These are phyloP conservation scores for Huntiella abstrusa DNA, from an alignment of 2,329 filamentous ascomycete genomes.

Conservation along the genomic window DNA sequence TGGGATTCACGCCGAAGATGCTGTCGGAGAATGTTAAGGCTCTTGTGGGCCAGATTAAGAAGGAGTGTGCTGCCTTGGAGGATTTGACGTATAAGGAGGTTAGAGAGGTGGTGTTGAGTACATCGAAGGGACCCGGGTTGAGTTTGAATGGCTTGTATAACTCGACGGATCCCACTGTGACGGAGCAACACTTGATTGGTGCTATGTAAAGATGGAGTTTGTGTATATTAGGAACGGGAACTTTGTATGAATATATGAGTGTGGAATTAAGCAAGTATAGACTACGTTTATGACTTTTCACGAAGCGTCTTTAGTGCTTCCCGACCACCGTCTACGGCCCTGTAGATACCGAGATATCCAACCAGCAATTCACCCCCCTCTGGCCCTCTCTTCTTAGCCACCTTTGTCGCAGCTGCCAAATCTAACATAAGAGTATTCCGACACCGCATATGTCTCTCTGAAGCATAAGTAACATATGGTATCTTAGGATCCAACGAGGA, in stretches of 20 bases:
- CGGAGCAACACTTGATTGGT: constrained; percentile 31
- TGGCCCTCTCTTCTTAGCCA: constrained; percentile 24
- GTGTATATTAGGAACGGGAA: constrained; percentile 6
- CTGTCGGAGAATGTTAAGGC: constrained; percentile 67
- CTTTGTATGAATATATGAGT: no score
- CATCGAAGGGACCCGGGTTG: constrained; percentile 72
- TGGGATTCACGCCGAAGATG: constrained; percentile 75
- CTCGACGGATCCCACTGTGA: constrained; percentile 37
- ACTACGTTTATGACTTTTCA: no score
- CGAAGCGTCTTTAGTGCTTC: no score
- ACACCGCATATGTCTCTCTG: constrained; percentile 32
- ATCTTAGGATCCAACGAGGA: constrained; percentile 28
- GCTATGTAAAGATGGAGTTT: constrained; percentile 27
- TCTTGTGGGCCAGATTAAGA: constrained; percentile 59
- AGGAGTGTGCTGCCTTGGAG: constrained; percentile 55
- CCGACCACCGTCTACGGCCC: constrained; percentile 14
- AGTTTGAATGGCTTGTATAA: constrained; percentile 66
- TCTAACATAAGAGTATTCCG: constrained; percentile 39
- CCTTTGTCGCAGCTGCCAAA: constrained; percentile 29
- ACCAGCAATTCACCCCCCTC: constrained; percentile 27
- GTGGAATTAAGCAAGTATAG: not conserved
- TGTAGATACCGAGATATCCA: constrained; percentile 34
- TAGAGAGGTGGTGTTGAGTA: constrained; percentile 58
- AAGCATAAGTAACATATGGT: constrained; percentile 31
- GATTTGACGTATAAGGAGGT: constrained; percentile 26